Percentiles rank a stretch among this genome's conserved stretches.
phyloP scores from a whole-genome alignment of 2,329 filamentous ascomycete genomes.

The Curvularia lunata region DNA sequence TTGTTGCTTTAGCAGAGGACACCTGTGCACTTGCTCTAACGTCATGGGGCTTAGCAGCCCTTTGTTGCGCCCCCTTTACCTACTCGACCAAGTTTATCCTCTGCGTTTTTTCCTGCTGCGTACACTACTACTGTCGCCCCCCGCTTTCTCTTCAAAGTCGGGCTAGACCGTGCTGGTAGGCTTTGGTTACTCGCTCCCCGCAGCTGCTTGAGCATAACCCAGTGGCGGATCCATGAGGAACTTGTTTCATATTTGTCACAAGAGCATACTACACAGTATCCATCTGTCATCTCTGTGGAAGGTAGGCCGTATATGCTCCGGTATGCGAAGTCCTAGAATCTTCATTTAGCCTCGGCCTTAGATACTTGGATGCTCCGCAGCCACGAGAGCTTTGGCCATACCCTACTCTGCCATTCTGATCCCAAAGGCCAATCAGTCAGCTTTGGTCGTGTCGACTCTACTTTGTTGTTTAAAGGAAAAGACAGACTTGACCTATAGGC shows the following conservation, averaged over 20 bases:
- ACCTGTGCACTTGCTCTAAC: slow-evolving; percentile 5
- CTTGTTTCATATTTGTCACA: neutral
- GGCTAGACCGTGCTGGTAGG: neutral
- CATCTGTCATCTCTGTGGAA: neutral
- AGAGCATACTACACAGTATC: neutral
- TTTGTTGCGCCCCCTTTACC: neutral
- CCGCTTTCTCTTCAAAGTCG: neutral
- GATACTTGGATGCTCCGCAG: neutral
- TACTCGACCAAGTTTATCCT: slow-evolving; percentile 5
- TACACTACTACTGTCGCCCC: neutral
- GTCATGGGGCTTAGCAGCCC: slow-evolving; percentile 1
- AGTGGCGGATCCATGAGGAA: neutral
- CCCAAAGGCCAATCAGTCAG: neutral
- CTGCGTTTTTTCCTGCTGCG: neutral
- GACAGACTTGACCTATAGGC: neutral
- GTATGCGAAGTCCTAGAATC: neutral
- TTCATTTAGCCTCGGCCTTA: neutral
- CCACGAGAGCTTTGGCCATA: neutral
- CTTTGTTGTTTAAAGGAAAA: neutral
- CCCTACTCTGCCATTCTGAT: neutral
- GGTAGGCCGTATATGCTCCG: neutral
- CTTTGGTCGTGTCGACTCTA: slow-evolving; percentile 1
- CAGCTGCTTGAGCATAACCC: neutral
- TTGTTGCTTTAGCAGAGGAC: neutral
- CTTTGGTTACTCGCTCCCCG: neutral